A percentile compares a stretch with the other conserved stretches of the same genome.
Conservation (phyloP, 1,284 basidiomycete species). For the Ganoderma sinense region DNA sequence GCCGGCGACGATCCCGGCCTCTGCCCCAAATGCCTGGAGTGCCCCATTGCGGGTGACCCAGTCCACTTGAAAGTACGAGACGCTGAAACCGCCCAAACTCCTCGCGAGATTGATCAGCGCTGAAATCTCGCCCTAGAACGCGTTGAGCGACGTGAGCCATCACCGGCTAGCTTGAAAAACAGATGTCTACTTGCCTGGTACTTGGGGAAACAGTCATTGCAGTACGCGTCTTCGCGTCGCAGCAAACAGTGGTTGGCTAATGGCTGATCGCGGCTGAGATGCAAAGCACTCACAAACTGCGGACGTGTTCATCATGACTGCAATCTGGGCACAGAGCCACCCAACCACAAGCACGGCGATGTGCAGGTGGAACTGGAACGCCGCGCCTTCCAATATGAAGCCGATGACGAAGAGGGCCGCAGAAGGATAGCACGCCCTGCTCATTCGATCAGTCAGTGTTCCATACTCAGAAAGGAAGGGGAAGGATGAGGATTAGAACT, state of each 20-base stretch:
- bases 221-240: constrained; percentile 47
- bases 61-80: constrained; percentile 60
- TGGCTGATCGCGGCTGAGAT: constrained; percentile 10
- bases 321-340: constrained; percentile 61
- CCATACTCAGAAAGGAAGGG: constrained; percentile 48
- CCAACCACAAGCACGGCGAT: constrained; percentile 60
- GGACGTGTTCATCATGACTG: constrained; percentile 66
- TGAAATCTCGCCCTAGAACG: constrained; percentile 52
- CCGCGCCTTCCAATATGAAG: constrained; percentile 63
- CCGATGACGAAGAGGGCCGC: constrained; percentile 68
- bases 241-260: not conserved
- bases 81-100: constrained; percentile 58
- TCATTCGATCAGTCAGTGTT: constrained; percentile 45
- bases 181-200: constrained; percentile 43
- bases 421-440: constrained; percentile 69
- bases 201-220: constrained; percentile 47
- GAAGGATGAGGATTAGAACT: constrained; percentile 34
- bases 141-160: not conserved
- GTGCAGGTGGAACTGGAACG: constrained; percentile 58
- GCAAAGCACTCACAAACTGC: constrained; percentile 51
- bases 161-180: not conserved
- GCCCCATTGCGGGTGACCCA: constrained; percentile 57
- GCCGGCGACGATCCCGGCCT: constrained; percentile 60
- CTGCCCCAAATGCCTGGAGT: constrained; percentile 55
- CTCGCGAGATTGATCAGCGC: constrained; percentile 60